Conservation (phyloP, 2,329 filamentous ascomycete species). For the Colletotrichum lupini region DNA sequence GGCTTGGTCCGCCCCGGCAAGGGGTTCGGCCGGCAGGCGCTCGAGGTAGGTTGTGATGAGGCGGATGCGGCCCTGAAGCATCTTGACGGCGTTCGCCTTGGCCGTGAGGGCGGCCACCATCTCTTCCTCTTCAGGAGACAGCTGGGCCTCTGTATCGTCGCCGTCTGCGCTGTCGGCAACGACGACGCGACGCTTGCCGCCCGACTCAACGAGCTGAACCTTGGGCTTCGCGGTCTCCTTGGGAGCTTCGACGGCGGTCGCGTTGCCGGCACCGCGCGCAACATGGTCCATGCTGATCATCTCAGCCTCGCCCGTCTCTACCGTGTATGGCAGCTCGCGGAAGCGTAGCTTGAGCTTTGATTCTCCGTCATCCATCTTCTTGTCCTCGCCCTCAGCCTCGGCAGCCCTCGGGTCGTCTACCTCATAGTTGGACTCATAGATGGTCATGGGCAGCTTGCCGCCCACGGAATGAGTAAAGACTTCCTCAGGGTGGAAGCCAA, state of each 20-base stretch:
- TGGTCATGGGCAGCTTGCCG: constrained; percentile 86
- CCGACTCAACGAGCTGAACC: constrained; percentile 56
- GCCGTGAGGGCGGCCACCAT: constrained; percentile 77
- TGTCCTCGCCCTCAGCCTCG: constrained; percentile 69
- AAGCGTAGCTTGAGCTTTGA: constrained; percentile 75
- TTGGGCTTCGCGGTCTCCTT: constrained; percentile 53
- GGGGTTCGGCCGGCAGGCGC: constrained; percentile 74
- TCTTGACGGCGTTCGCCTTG: constrained; percentile 93
- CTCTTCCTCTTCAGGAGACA: constrained; percentile 71
- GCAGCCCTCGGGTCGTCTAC: constrained; percentile 64
- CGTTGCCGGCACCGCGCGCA: constrained; percentile 84
- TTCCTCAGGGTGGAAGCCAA: constrained; percentile 83
- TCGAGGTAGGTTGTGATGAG: constrained; percentile 83
- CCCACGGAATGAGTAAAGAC: constrained; percentile 67
- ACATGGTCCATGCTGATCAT: constrained; percentile 98
- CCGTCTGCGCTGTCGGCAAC: constrained; percentile 42
- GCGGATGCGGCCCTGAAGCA: constrained; percentile 82
- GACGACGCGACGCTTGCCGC: constrained; percentile 57
- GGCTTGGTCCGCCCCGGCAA: constrained; percentile 55
- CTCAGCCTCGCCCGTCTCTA: constrained; percentile 95
- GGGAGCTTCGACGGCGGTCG: constrained; percentile 65
- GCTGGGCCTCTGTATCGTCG: constrained; percentile 45
- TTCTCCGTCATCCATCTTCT: constrained; percentile 77
- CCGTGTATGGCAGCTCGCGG: constrained; percentile 83
- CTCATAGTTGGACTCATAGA: constrained; percentile 89